phyloP scores from a whole-genome alignment of 2,329 filamentous ascomycete genomes.

The Fulvia fulva region DNA sequence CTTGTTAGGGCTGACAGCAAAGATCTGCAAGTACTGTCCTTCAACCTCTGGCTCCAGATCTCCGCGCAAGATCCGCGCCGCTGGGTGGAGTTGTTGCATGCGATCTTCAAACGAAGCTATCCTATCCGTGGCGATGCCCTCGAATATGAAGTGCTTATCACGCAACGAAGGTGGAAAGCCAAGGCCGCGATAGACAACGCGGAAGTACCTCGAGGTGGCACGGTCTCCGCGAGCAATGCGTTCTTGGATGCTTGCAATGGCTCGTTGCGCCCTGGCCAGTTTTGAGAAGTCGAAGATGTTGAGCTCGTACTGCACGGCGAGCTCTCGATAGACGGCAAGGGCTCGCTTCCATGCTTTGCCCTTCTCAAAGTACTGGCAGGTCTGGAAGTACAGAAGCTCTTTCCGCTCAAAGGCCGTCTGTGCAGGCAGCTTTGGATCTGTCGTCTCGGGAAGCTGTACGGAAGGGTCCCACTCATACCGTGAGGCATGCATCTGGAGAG shows the following conservation, averaged over 20 bases:
- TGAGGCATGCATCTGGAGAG: slow-evolving; percentile 84
- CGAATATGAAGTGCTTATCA: slow-evolving; percentile 90
- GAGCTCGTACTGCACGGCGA: slow-evolving; percentile 84
- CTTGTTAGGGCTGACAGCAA: slow-evolving; percentile 73
- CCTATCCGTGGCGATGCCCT: slow-evolving; percentile 72
- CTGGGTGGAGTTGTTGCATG: slow-evolving; percentile 85
- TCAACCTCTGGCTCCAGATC: slow-evolving; percentile 71
- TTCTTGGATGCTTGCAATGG: slow-evolving; percentile 91
- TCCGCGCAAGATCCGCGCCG: slow-evolving; percentile 72
- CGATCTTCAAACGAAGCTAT: slow-evolving; percentile 81
- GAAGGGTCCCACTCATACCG: slow-evolving; percentile 86
- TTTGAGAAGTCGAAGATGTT: slow-evolving; percentile 90
- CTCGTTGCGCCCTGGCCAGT: slow-evolving; percentile 79
- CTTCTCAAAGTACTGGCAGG: slow-evolving; percentile 92
- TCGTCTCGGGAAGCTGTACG: slow-evolving; percentile 60
- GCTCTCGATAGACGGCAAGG: slow-evolving; percentile 80
- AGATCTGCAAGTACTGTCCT: slow-evolving; percentile 85
- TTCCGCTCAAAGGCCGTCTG: slow-evolving; percentile 91
- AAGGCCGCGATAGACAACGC: slow-evolving; percentile 81
- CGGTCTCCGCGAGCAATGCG: slow-evolving; percentile 77
- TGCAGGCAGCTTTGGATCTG: slow-evolving; percentile 72
- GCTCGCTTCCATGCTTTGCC: slow-evolving; percentile 92
- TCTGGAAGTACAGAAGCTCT: slow-evolving; percentile 85
- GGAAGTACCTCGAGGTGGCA: slow-evolving; percentile 80
- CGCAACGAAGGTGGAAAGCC: slow-evolving; percentile 77